Conservation (phyloP, 257 asterid species). For the Lycium ferocissimum region DNA sequence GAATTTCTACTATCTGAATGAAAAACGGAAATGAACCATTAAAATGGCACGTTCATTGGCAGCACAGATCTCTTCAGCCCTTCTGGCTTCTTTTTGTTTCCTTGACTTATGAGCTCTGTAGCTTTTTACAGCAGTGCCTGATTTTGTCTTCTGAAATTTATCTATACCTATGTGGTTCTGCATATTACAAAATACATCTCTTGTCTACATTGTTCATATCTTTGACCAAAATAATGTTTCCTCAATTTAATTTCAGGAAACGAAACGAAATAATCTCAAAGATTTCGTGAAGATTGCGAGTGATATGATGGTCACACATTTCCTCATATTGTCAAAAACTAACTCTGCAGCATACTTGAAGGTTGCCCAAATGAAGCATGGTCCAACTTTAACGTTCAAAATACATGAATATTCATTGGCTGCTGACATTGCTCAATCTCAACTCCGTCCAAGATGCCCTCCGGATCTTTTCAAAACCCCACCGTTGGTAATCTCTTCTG, state of each 20-base stretch:
- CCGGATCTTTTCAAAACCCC: conserved; percentile 79
- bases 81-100: neutral
- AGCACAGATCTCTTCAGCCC: neutral
- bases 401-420: conserved; percentile 79
- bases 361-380: conserved; percentile 61
- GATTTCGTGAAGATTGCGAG: conserved; percentile 89
- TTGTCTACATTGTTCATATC: neutral
- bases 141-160: conserved; percentile 6
- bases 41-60: neutral
- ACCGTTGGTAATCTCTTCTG: conserved; percentile 70
- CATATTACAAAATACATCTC: neutral
- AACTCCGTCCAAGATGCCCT: conserved; percentile 79
- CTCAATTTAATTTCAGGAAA: conserved; percentile 60
- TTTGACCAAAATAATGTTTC: neutral
- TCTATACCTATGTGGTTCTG: conserved; percentile 13
- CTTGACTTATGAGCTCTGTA: neutral
- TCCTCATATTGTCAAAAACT: conserved; percentile 85
- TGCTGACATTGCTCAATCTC: conserved; percentile 78
- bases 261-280: conserved; percentile 75
- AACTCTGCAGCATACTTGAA: conserved; percentile 75
- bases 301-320: conserved; percentile 94
- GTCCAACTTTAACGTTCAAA: conserved; percentile 94
- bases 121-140: conserved; percentile 8
- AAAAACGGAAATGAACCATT: neutral
- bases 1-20: conserved; percentile 3